Evolutionary conservation across 305 asterid species (phyloP), one percentile per base, ranked within the genome.

Genomic region (Fraxinus xanthoxyloides): DNA sequence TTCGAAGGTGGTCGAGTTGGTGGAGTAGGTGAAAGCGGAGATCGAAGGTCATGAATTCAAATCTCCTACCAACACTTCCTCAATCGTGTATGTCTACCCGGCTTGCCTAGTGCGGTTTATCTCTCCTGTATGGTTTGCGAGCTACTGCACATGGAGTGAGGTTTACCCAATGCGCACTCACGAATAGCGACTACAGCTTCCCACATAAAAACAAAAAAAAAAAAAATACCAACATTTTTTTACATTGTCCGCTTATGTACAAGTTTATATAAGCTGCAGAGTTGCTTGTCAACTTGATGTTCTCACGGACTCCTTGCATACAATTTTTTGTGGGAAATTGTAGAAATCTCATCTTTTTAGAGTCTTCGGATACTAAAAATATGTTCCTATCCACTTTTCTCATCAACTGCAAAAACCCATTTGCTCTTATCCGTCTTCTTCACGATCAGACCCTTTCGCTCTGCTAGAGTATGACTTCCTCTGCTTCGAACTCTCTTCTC

Each of bases 351-450:
- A 15, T 32, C 12, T 59, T 70, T 61, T 19, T 13, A 28, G 46
- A 48, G 76, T 28, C 79, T 70, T 40, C 28, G 24, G 75, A 67
- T 30, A 48, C 19, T 87, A 38, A 75, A 92, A 23, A 90, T 88
- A 79, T 90, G 93, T 72, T 92, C 93, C 81, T 90, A 94, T 15
- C 96, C 96, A 83, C 90, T 90, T 76, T 84, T 82, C 61, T 91
- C 90, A 81, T 92, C 94, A 24, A 92, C 82, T 36, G 43, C 43
- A 36, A 36, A 36, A 1, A 36, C 43, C 83, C 30, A 75, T 84
- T 17, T 84, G 76, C 65, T 88, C 90, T 40, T 2, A 40, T 10
- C 51, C 51, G 17, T 40, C 51, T 40, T 40, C 17, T 40, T 40
- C 17, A 9, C 4, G 1, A 40, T 10, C 51, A 40, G 4, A 1